Percentiles rank a stretch among this genome's conserved stretches.
Evolutionary conservation across 768 basidiomycete genomes (phyloP).

Genomic region (Agrocybe praecox): DNA sequence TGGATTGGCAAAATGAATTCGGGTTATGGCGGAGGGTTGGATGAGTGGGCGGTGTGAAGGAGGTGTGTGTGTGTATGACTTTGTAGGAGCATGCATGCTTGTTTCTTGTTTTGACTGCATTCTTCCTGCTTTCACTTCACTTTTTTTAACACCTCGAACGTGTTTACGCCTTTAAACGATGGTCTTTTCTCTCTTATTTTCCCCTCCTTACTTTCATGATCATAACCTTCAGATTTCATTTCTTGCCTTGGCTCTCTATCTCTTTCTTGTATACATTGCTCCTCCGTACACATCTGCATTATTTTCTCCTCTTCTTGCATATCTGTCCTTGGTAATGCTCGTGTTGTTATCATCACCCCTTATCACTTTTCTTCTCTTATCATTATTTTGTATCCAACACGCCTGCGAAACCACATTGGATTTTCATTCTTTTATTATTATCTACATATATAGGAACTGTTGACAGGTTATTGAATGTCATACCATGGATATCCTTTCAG

Average conservation of each 20-base stretch:
- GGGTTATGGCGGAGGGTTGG: constrained; percentile 38
- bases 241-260: not conserved
- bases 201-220: not conserved
- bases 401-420: not conserved
- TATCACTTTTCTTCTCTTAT: not conserved
- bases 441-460: not conserved
- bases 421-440: not conserved
- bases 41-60: constrained; percentile 61
- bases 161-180: not conserved
- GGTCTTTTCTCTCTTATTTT: not conserved
- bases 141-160: not conserved
- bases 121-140: not conserved
- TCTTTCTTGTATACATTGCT: not conserved
- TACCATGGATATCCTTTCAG: too few species aligned
- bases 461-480: not conserved
- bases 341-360: not conserved
- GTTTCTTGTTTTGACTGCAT: not conserved
- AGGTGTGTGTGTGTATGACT: too few species aligned
- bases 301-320: not conserved
- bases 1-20: constrained; percentile 45
- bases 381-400: not conserved
- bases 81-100: too few species aligned
- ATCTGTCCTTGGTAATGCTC: not conserved
- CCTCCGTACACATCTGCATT: not conserved
- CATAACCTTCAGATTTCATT: not conserved